A percentile compares a stretch with the other conserved stretches of the same genome.
Evolutionary conservation across 441 rosid genomes (phyloP).

Genomic region (Corymbia citriodora): DNA sequence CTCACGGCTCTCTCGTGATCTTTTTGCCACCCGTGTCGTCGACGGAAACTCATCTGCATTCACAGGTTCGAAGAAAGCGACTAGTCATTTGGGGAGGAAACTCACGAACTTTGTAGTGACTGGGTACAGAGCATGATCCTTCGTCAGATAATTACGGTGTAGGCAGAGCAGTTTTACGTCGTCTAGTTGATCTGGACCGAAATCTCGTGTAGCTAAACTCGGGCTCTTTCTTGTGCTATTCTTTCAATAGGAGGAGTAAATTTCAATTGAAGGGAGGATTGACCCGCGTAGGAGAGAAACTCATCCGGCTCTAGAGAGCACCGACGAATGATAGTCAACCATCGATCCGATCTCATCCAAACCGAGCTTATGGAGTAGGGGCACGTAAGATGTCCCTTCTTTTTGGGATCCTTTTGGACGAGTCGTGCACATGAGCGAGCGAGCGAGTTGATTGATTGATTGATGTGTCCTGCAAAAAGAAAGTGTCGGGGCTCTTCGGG

Average conservation of each 20-base stretch:
- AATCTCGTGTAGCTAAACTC: neutral
- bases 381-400: neutral
- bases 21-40: neutral
- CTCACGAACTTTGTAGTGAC: neutral
- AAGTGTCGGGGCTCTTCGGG: neutral
- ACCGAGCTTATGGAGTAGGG: no score
- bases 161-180: neutral
- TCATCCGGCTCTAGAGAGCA: neutral
- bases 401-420: neutral
- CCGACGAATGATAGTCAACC: neutral
- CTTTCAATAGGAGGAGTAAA: no score
- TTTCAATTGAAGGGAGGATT: neutral
- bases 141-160: neutral
- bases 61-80: neutral
- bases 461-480: neutral
- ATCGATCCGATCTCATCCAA: neutral
- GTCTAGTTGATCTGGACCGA: neutral
- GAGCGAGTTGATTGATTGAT: neutral
- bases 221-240: neutral
- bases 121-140: neutral
- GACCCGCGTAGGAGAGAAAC: accelerated
- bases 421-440: neutral
- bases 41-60: neutral
- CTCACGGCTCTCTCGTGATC: neutral
- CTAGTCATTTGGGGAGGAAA: neutral